These are phyloP conservation scores for Gracilariopsis chorda DNA, from an alignment of 23 red algal species.

Conservation along the genomic window DNA sequence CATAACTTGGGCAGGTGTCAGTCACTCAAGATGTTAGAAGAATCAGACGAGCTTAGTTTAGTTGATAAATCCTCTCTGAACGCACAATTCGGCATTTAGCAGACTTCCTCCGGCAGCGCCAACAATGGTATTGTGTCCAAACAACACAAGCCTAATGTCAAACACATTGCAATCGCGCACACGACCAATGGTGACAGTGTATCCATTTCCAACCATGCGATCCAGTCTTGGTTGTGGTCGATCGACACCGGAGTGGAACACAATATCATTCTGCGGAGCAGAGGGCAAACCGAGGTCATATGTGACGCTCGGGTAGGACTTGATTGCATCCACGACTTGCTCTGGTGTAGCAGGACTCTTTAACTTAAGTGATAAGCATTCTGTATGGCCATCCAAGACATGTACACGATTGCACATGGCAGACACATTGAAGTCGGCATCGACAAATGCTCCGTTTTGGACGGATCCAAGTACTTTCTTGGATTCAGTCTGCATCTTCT, in stretches of 20 bases:
- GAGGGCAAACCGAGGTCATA: conserved; percentile 83
- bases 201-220: conserved; percentile 84
- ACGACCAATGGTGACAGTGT: conserved; percentile 90
- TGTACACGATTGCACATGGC: conserved; percentile 99
- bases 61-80: conserved; percentile 73
- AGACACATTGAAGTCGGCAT: conserved; percentile 78
- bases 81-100: conserved; percentile 90
- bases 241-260: conserved; percentile 70
- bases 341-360: conserved; percentile 61
- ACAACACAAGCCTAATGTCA: conserved; percentile 79
- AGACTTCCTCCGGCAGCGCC: conserved; percentile 92
- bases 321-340: conserved; percentile 82
- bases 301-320: conserved; percentile 76
- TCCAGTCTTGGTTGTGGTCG: conserved; percentile 95
- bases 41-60: background rate
- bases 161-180: conserved; percentile 86
- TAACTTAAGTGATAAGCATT: conserved; percentile 86
- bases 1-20: too few relatives aligned
- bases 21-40: too few relatives aligned
- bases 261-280: conserved; percentile 83
- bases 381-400: conserved; percentile 93
- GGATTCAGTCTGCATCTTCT: conserved; percentile 95
- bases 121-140: conserved; percentile 97
- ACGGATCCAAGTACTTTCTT: conserved; percentile 73
- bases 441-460: conserved; percentile 53